Evolutionary conservation across 352 stramenopile genomes (phyloP).

Genomic region (Stramenopiles sp.): DNA sequence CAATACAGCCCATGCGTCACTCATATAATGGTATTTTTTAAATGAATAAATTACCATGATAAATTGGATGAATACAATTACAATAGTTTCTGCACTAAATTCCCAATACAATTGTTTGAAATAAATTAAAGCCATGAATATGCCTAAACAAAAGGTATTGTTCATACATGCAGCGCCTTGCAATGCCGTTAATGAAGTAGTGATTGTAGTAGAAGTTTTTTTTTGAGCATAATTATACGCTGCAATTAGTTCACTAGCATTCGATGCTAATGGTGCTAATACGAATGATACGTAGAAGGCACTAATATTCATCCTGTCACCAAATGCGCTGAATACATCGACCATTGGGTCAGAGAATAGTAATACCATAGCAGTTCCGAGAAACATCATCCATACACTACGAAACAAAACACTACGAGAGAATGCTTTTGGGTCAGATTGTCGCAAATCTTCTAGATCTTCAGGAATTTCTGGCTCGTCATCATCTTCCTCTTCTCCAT

Average conservation of each 20-base stretch:
- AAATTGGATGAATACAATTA: conserved; percentile 85
- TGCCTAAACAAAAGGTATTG: conserved; percentile 95
- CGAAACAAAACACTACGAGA: conserved; percentile 80
- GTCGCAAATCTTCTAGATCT: conserved; percentile 68
- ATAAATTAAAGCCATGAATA: conserved; percentile 90
- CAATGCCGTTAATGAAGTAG: conserved; percentile 73
- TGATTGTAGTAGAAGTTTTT: conserved; percentile 92
- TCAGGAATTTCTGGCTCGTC: conserved; percentile 77
- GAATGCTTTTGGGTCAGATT: conserved; percentile 80
- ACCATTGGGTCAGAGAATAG: conserved; percentile 95
- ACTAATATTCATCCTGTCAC: conserved; percentile 55
- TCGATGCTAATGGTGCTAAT: conserved; percentile 84
- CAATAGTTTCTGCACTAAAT: conserved; percentile 87
- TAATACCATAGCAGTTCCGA: conserved; percentile 77
- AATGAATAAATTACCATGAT: conserved; percentile 48
- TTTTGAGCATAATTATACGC: conserved; percentile 90
- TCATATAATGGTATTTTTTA: conserved; percentile 58
- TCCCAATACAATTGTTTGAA: conserved; percentile 75
- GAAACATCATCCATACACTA: conserved; percentile 70
- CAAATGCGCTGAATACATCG: conserved; percentile 82
- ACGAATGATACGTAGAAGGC: conserved; percentile 97
- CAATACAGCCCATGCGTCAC: conserved; percentile 52
- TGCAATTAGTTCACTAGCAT: conserved; percentile 90
- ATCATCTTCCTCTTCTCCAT: conserved; percentile 33
- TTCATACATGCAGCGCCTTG: conserved; percentile 93